Percentiles rank a stretch among this genome's conserved stretches.
phyloP scores from a whole-genome alignment of 805 yeast species.

The Yarrowia bubula region DNA sequence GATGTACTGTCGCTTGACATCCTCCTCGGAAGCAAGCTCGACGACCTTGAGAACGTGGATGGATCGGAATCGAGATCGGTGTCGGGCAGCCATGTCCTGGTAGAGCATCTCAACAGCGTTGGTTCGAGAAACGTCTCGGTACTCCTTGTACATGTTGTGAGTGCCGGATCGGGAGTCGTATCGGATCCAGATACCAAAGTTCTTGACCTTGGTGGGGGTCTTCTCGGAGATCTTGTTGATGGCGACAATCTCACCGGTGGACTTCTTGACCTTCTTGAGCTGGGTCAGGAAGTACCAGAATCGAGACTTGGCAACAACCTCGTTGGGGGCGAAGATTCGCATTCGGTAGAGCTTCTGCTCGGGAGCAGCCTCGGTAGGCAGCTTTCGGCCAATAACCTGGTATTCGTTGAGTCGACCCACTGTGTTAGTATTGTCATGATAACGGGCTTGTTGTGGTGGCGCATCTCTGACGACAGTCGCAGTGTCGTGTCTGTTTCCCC shows the following conservation, averaged over 20 bases:
- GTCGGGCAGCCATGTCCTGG: constrained; percentile 99
- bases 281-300: constrained; percentile 99
- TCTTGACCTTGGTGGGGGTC: constrained; percentile 98
- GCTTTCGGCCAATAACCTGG: constrained; percentile 99
- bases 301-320: constrained; percentile 99
- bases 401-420: constrained; percentile 98
- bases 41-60: constrained; percentile 99
- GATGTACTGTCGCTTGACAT: constrained; percentile 98
- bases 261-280: constrained; percentile 99
- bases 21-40: constrained; percentile 95
- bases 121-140: constrained; percentile 98
- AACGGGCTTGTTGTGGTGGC: too few species aligned
- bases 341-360: constrained; percentile 99
- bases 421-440: constrained; percentile 31
- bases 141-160: constrained; percentile 99
- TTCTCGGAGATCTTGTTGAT: constrained; percentile 88
- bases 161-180: constrained; percentile 99
- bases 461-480: too few species aligned
- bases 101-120: constrained; percentile 98
- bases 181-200: constrained; percentile 99
- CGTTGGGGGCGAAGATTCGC: constrained; percentile 99
- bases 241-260: constrained; percentile 98
- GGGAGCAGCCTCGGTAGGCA: constrained; percentile 98
- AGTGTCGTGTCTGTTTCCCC: background rate
- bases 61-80: constrained; percentile 99